Conservation (phyloP, 345 rosid species). For the Eucalyptus regnans region DNA sequence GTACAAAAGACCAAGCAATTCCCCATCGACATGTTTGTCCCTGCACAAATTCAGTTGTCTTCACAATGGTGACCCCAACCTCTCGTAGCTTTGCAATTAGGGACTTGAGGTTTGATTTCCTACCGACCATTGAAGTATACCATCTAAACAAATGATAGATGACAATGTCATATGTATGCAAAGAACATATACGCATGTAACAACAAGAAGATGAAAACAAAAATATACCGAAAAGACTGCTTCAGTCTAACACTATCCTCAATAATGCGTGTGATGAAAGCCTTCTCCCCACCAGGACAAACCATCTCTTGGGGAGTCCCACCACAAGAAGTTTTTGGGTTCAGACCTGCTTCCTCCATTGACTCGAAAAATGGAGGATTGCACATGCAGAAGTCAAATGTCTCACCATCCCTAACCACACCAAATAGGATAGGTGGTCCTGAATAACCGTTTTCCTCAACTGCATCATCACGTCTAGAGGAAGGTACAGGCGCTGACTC, state of each 20-base stretch:
- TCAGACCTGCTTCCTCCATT: conserved; percentile 73
- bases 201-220: background rate
- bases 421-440: conserved; percentile 48
- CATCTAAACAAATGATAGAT: conserved; percentile 21
- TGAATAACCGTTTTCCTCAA: conserved; percentile 12
- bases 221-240: conserved; percentile 46
- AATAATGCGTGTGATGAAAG: conserved; percentile 62
- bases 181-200: background rate
- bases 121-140: conserved; percentile 93
- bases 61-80: conserved; percentile 61
- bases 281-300: conserved; percentile 79
- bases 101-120: conserved; percentile 67
- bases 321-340: conserved; percentile 89
- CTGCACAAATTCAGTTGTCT: conserved; percentile 85
- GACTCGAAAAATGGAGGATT: conserved; percentile 94
- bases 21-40: conserved; percentile 95
- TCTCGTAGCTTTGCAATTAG: conserved; percentile 63
- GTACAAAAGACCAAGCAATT: conserved; percentile 84
- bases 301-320: conserved; percentile 90
- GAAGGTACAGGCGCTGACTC: background rate
- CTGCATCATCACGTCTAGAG: conserved; percentile 1
- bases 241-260: conserved; percentile 63
- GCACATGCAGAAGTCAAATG: conserved; percentile 89
- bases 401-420: conserved; percentile 61
- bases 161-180: background rate